Base-by-base conservation (phyloP, 225 moss, liverwort and hornwort genomes). In the Climacium dendroides region DNA sequence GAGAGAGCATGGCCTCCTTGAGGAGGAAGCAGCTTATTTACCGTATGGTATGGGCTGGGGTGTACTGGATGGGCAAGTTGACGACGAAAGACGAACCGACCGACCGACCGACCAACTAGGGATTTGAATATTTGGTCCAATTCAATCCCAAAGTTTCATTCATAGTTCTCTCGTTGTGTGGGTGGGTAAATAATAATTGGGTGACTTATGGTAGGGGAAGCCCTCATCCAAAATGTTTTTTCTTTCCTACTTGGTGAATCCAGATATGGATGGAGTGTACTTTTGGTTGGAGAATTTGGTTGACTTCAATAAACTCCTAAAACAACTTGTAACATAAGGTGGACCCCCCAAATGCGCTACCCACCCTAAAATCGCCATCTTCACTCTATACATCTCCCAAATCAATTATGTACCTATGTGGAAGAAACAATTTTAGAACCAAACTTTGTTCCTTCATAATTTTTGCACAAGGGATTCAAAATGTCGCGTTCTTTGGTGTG, bases 191-290 rank as follows among this genome's bases (percentile, higher is more conserved):
- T 70, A 39, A 39, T 25, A 50, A 50, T 26, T 5, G 17, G 5
- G 20, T 41, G 43, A 26, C 2, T 15, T 5, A 17, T 15, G 10
- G 26, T 9, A 15, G 28, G 9, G 28, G 28, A 71, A 43, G 45
- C 9, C 1, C 15, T 19, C 30, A 19, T 45, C 29, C 11, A 29
- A 47, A 72, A 6, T 72, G 6, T 18, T 29, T 37, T 26, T 71
- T 67, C n/a, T 74, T 32, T 19, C 4, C 48, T 19, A 0, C n/a
- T 50, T 20, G 32, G 50, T 50, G 3, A 20, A 74, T n/a, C n/a
- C n/a, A 13, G 19, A 74, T 19, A 4, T 19, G 3, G 1, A 1
- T 34, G 2, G 22, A 52, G 0, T 34, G 13, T 10, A 48, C 1
- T 34, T 52, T 52, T 22, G 8, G 3, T 22, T 48, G 34, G 13